These are phyloP conservation scores for Aethionema arabicum DNA, from an alignment of 345 rosid genomes.

Conservation along the genomic window DNA sequence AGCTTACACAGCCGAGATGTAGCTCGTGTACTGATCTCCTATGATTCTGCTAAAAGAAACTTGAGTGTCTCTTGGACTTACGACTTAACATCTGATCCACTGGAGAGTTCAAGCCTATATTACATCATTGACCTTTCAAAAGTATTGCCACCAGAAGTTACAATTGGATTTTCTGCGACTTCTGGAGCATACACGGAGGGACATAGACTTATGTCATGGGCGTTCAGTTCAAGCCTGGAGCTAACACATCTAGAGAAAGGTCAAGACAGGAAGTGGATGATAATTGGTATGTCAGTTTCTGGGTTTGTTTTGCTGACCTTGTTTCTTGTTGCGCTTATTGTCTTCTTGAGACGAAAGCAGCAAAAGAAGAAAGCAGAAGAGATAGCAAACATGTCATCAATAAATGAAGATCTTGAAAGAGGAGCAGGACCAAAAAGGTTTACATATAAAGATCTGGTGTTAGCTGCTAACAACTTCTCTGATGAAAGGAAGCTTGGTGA, in stretches of 20 bases:
- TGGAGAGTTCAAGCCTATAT: slow-evolving; percentile 39
- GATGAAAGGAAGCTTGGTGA: slow-evolving; percentile 54
- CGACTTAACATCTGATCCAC: slow-evolving; percentile 25
- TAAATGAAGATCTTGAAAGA: slow-evolving; percentile 51
- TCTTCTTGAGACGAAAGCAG: slow-evolving; percentile 23
- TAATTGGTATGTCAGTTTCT: slow-evolving; percentile 27
- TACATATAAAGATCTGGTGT: slow-evolving; percentile 42
- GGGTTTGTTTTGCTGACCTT: slow-evolving; percentile 27
- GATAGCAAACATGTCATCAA: slow-evolving; percentile 32
- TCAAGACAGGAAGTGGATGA: slow-evolving; percentile 17
- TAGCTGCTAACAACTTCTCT: slow-evolving; percentile 52
- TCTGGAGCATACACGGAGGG: slow-evolving; percentile 12
- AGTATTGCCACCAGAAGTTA: slow-evolving; percentile 45
- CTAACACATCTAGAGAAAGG: slow-evolving; percentile 14
- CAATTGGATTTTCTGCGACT: slow-evolving; percentile 51
- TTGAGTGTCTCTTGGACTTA: slow-evolving; percentile 52
- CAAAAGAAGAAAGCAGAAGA: slow-evolving; percentile 21
- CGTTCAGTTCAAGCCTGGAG: slow-evolving; percentile 41
- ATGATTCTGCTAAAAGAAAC: slow-evolving; percentile 41
- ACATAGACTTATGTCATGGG: slow-evolving; percentile 46
- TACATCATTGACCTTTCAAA: slow-evolving; percentile 44
- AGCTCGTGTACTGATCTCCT: slow-evolving; percentile 35
- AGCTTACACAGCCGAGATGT: slow-evolving; percentile 32
- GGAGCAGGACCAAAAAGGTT: slow-evolving; percentile 60
- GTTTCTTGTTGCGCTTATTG: background rate